These are phyloP conservation scores for Vitis riparia DNA, from an alignment of 164 flowering plant species.

Conservation along the genomic window DNA sequence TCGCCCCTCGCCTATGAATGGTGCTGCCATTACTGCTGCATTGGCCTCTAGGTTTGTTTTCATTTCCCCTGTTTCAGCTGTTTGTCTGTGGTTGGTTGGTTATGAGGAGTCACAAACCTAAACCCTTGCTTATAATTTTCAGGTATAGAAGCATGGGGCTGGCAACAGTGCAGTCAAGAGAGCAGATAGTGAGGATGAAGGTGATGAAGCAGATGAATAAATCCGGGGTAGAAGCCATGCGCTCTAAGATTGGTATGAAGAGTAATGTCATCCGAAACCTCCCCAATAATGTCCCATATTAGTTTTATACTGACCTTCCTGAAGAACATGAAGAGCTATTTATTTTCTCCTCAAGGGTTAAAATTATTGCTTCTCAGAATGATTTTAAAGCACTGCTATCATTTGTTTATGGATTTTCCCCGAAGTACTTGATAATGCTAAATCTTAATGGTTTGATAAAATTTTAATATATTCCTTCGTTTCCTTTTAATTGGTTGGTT, in stretches of 20 bases:
- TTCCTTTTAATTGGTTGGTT: too few species aligned
- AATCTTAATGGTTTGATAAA: too few species aligned
- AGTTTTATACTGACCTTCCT: background rate
- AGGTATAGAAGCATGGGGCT: slow-evolving; percentile 94
- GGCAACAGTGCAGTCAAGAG: slow-evolving; percentile 77
- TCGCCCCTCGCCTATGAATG: slow-evolving; percentile 56
- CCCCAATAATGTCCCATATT: slow-evolving; percentile 80
- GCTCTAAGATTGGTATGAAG: slow-evolving; percentile 83
- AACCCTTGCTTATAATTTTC: slow-evolving; percentile 10
- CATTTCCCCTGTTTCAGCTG: slow-evolving; percentile 3
- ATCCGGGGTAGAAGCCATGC: slow-evolving; percentile 80
- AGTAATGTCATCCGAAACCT: slow-evolving; percentile 86
- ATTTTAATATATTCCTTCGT: too few species aligned
- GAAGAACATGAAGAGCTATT: too few species aligned
- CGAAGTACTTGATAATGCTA: too few species aligned
- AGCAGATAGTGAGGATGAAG: slow-evolving; percentile 77
- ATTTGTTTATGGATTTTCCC: too few species aligned
- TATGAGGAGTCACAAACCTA: too few species aligned
- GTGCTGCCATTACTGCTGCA: slow-evolving; percentile 51
- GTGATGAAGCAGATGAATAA: slow-evolving; percentile 72
- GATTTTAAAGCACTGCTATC: too few species aligned
- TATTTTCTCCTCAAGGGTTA: too few species aligned
- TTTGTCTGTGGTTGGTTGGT: background rate
- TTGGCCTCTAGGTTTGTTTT: slow-evolving; percentile 71
- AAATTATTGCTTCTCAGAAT: too few species aligned